phyloP scores from a whole-genome alignment of 2,329 filamentous ascomycete species.

The Atkinsonella texensis region DNA sequence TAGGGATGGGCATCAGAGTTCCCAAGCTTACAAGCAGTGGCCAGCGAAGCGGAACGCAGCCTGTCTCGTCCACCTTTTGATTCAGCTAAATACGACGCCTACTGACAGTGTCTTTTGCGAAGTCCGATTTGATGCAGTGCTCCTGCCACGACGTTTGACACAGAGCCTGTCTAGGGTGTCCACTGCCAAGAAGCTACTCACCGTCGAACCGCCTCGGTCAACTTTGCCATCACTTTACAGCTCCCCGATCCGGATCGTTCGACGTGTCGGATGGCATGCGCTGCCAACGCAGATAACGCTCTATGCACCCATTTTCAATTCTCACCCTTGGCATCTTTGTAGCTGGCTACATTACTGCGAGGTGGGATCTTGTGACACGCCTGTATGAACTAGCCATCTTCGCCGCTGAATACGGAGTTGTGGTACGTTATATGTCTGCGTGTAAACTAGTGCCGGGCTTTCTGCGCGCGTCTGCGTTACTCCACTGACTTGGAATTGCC shows the following conservation, averaged over 20 bases:
- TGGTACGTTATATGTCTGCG: constrained; percentile 40
- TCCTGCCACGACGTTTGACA: not conserved
- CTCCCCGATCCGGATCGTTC: not conserved
- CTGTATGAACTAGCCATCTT: constrained; percentile 96
- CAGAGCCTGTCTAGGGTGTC: not conserved
- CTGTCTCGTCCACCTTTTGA: not conserved
- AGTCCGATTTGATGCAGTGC: not conserved
- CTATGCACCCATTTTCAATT: constrained; percentile 96
- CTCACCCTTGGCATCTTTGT: constrained; percentile 97
- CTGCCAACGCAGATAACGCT: constrained; percentile 31
- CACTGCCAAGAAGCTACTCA: not conserved
- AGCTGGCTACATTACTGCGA: constrained; percentile 97
- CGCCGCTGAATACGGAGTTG: constrained; percentile 96
- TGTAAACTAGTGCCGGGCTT: not conserved
- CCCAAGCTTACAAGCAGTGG: not conserved
- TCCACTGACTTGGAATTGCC: not conserved
- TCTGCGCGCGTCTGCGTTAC: not conserved
- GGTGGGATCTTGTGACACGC: constrained; percentile 95
- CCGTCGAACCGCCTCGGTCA: not conserved
- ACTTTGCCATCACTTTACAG: constrained; percentile 2
- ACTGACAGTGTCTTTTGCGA: not conserved
- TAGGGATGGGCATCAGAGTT: constrained; percentile 2
- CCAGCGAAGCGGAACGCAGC: constrained; percentile 1
- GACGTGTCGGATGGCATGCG: constrained; percentile 27
- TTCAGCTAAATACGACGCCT: not conserved